Percentiles rank a stretch among this genome's conserved stretches.
phyloP scores from a whole-genome alignment of 345 rosid genomes.

The Eucalyptus coolabah region DNA sequence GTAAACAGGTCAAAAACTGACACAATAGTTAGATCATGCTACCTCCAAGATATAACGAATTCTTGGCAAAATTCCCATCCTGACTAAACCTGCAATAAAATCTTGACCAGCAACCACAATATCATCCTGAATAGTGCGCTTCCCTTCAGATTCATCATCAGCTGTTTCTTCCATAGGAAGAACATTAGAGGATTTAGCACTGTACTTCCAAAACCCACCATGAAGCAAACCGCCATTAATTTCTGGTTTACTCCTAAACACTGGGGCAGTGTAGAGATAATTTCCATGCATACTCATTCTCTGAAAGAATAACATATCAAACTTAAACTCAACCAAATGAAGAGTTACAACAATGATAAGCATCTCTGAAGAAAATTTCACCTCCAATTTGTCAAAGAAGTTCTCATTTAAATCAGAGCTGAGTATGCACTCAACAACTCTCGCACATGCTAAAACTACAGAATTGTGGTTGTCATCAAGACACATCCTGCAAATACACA shows the following conservation, averaged over 20 bases:
- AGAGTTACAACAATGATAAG: not conserved
- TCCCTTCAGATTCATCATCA: conserved; percentile 49
- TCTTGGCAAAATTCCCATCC: conserved; percentile 83
- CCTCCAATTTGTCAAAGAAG: conserved; percentile 67
- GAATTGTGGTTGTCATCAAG: conserved; percentile 84
- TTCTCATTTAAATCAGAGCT: conserved; percentile 57
- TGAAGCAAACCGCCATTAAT: conserved; percentile 63
- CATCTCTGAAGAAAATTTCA: conserved; percentile 2
- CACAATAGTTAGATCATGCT: not conserved
- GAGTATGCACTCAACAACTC: conserved; percentile 51
- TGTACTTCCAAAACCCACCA: conserved; percentile 93
- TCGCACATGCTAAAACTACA: conserved; percentile 68
- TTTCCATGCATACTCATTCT: conserved; percentile 24
- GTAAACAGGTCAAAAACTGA: not conserved
- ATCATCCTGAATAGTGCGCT: conserved; percentile 76
- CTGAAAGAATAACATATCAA: conserved; percentile 21
- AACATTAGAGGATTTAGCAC: conserved; percentile 76
- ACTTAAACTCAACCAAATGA: not conserved
- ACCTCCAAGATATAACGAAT: conserved; percentile 72
- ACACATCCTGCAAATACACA: conserved; percentile 41
- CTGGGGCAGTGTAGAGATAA: conserved; percentile 58
- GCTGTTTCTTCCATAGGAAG: conserved; percentile 22
- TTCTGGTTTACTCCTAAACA: conserved; percentile 76
- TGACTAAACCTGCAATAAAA: conserved; percentile 81
- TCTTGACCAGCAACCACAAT: conserved; percentile 80